These are phyloP conservation scores for Moesziomyces aphidis DNA, from an alignment of 1,284 basidiomycete species.

Conservation along the genomic window DNA sequence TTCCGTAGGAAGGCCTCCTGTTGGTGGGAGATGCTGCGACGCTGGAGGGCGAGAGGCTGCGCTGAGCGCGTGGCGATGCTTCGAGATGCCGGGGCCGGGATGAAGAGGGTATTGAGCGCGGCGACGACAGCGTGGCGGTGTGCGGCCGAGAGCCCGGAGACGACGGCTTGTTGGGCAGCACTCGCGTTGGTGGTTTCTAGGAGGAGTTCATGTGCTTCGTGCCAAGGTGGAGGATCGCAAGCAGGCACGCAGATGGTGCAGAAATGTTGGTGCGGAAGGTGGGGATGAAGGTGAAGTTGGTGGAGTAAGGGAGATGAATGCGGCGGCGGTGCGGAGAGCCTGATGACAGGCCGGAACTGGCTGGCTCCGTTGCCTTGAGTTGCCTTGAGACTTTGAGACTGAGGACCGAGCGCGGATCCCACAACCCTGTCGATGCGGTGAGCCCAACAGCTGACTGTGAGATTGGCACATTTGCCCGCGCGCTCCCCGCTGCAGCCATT, in stretches of 20 bases:
- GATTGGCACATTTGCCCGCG: too few relatives aligned
- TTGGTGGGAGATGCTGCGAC: conserved; percentile 12
- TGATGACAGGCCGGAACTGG: too few relatives aligned
- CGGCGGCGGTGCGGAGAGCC: too few relatives aligned
- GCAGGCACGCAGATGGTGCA: too few relatives aligned
- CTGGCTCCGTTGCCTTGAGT: too few relatives aligned
- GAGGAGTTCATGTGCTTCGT: neutral
- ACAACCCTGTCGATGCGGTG: too few relatives aligned
- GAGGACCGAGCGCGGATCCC: neutral
- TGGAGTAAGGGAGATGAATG: neutral
- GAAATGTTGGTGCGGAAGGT: neutral
- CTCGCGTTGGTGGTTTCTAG: neutral
- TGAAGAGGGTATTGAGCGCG: conserved; percentile 32
- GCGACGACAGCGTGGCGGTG: conserved; percentile 36
- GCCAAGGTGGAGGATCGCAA: neutral
- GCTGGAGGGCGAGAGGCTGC: conserved; percentile 20
- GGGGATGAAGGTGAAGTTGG: too few relatives aligned
- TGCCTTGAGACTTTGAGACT: too few relatives aligned
- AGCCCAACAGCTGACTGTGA: too few relatives aligned
- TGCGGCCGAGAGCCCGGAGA: conserved; percentile 8
- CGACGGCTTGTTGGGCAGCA: neutral
- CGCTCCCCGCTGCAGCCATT: too few relatives aligned
- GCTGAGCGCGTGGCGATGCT: conserved; percentile 24
- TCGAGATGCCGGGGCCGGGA: conserved; percentile 27
- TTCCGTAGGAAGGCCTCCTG: conserved; percentile 19